Percentiles rank a stretch among this genome's conserved stretches.
These are phyloP conservation scores for Termitomyces sp. DNA, from an alignment of 768 basidiomycete species.

Conservation along the genomic window DNA sequence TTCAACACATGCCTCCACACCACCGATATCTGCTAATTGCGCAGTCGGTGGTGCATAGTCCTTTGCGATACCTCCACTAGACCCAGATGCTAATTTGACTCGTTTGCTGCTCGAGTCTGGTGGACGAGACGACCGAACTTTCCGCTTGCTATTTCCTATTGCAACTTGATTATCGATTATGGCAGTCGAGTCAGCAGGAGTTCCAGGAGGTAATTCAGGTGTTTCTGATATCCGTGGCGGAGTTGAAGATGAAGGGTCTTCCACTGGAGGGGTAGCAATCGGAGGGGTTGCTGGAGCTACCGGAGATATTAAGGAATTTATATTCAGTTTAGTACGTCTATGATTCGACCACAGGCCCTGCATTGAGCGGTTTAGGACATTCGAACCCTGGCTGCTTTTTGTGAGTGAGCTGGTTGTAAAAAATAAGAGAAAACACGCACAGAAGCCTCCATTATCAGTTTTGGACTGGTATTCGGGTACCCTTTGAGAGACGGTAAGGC, in stretches of 20 bases:
- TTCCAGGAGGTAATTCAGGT: slow-evolving; percentile 5
- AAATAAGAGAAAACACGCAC: slow-evolving; percentile 16
- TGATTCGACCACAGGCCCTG: slow-evolving; percentile 75
- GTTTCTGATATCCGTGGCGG: slow-evolving; percentile 14
- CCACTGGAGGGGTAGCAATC: slow-evolving; percentile 16
- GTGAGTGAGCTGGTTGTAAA: slow-evolving; percentile 20
- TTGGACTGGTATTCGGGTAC: neutral
- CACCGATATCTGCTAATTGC: slow-evolving; percentile 82
- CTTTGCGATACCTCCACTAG: slow-evolving; percentile 36
- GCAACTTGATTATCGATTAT: slow-evolving; percentile 9
- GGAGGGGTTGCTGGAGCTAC: slow-evolving; percentile 19
- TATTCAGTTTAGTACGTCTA: slow-evolving; percentile 58
- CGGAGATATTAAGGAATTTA: slow-evolving; percentile 40
- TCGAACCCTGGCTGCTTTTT: slow-evolving; percentile 60
- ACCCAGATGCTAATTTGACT: slow-evolving; percentile 31
- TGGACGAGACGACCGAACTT: slow-evolving; percentile 46
- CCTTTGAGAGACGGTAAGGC: neutral
- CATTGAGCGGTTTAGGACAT: slow-evolving; percentile 73
- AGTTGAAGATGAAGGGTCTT: slow-evolving; percentile 14
- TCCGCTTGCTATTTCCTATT: slow-evolving; percentile 48
- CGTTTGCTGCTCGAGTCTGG: slow-evolving; percentile 56
- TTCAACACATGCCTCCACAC: slow-evolving; percentile 79
- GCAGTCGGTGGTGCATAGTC: slow-evolving; percentile 70
- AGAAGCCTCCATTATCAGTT: slow-evolving; percentile 19
- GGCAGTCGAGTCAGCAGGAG: slow-evolving; percentile 8